phyloP scores from a whole-genome alignment of 1,139 yeast species.

The Blastobotrys proliferans region DNA sequence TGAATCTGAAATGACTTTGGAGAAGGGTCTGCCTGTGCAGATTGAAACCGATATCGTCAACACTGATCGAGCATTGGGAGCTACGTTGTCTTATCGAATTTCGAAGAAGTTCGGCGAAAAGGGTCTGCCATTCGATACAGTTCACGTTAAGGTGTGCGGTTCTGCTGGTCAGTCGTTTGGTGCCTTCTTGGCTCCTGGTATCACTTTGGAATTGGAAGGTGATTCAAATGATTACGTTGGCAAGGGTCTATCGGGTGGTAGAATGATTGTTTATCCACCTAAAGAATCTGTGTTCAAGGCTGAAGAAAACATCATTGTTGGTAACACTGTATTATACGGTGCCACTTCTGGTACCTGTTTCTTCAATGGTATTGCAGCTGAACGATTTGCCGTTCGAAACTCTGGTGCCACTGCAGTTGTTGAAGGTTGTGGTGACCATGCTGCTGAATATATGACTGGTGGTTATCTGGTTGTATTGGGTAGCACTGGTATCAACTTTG shows the following conservation, averaged over 20 bases:
- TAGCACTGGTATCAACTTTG: slow-evolving; percentile 88
- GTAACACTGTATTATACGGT: slow-evolving; percentile 97
- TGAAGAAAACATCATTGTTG: slow-evolving; percentile 93
- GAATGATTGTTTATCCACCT: slow-evolving; percentile 89
- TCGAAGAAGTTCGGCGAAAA: slow-evolving; percentile 90
- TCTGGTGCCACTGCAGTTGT: slow-evolving; percentile 97
- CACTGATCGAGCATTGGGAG: slow-evolving; percentile 94
- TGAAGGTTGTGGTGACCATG: slow-evolving; percentile 98
- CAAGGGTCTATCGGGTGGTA: slow-evolving; percentile 95
- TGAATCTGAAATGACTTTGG: slow-evolving; percentile 89
- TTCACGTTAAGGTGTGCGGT: slow-evolving; percentile 86
- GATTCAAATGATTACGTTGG: slow-evolving; percentile 98
- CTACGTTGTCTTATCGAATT: slow-evolving; percentile 89
- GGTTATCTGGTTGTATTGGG: slow-evolving; percentile 95
- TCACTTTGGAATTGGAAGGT: slow-evolving; percentile 92
- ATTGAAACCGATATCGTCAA: slow-evolving; percentile 90
- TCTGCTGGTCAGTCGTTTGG: slow-evolving; percentile 99
- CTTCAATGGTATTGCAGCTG: slow-evolving; percentile 97
- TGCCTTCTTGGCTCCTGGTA: slow-evolving; percentile 94
- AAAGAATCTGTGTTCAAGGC: slow-evolving; percentile 78
- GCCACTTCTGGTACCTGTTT: slow-evolving; percentile 95
- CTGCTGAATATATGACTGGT: slow-evolving; percentile 99
- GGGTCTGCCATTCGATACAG: slow-evolving; percentile 93
- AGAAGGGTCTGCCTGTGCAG: slow-evolving; percentile 90
- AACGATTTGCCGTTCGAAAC: slow-evolving; percentile 96